phyloP scores from a whole-genome alignment of 1,139 yeast species.

The Pichia sp. region DNA sequence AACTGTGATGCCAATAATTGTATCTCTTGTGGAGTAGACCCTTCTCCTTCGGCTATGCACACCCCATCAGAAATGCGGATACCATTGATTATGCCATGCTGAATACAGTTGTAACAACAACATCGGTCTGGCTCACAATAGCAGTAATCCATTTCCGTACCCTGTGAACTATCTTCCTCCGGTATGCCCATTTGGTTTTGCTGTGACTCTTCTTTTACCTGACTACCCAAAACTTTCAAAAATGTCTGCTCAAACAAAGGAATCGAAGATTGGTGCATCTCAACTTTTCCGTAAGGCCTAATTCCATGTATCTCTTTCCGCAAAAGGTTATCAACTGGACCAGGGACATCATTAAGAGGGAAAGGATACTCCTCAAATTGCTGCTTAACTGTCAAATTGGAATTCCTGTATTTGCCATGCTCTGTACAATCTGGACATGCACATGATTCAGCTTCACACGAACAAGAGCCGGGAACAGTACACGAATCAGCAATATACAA shows the following conservation, averaged over 20 bases:
- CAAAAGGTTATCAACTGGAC: not conserved
- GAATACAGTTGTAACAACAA: constrained; percentile 49
- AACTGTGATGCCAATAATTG: constrained; percentile 13
- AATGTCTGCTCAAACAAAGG: constrained; percentile 21
- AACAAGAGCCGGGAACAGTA: constrained; percentile 48
- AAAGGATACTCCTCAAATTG: constrained; percentile 19
- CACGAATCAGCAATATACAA: constrained; percentile 36
- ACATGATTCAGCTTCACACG: constrained; percentile 44
- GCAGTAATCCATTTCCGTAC: constrained; percentile 32
- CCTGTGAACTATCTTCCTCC: constrained; percentile 1
- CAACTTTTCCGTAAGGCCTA: constrained; percentile 17
- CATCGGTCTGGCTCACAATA: constrained; percentile 45
- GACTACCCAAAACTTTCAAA: constrained; percentile 8
- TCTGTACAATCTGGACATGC: constrained; percentile 45
- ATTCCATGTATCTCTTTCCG: constrained; percentile 3
- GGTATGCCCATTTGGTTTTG: not conserved
- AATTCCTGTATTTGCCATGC: constrained; percentile 34
- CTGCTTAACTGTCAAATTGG: constrained; percentile 16
- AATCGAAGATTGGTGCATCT: constrained; percentile 14
- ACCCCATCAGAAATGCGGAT: constrained; percentile 41
- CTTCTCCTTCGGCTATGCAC: constrained; percentile 17
- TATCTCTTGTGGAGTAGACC: constrained; percentile 13
- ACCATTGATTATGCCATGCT: constrained; percentile 53
- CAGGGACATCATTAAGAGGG: constrained; percentile 7
- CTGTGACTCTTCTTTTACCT: not conserved